Conservation (phyloP, 257 asterid species). For the Jacaranda copaia region DNA sequence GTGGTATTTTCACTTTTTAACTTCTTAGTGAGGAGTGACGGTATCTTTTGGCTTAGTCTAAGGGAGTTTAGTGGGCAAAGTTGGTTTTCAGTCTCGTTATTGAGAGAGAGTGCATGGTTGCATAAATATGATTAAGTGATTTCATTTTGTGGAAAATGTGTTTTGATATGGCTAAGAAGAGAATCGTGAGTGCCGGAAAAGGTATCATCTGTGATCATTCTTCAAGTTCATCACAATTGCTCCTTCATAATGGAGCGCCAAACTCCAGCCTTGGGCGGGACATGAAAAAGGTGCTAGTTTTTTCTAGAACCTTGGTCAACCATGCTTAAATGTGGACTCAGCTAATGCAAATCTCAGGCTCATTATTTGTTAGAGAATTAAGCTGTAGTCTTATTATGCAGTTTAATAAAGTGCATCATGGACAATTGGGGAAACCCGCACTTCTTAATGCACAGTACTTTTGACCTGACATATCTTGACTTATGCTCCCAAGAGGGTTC, state of each 20-base stretch:
- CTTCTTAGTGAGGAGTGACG: background rate
- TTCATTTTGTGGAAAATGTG: background rate
- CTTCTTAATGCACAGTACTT: background rate
- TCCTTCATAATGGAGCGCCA: background rate
- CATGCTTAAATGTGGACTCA: too few species aligned
- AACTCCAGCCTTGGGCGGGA: background rate
- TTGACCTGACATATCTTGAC: background rate
- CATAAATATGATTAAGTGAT: background rate
- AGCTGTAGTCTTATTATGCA: background rate
- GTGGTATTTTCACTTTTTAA: background rate
- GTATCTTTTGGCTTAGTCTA: constrained; percentile 5
- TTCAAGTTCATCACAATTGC: background rate
- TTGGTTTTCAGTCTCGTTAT: background rate
- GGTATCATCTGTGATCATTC: background rate
- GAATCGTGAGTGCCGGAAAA: constrained; percentile 1
- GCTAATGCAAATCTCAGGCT: too few species aligned
- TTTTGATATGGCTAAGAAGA: background rate
- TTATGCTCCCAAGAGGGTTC: background rate
- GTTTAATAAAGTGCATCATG: background rate
- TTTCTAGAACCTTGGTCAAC: background rate
- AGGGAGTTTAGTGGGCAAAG: constrained; percentile 6
- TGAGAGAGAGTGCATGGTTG: constrained; percentile 16
- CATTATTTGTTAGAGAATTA: background rate
- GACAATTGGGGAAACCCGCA: background rate
- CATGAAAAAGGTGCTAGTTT: background rate